Percentiles rank a stretch among this genome's conserved stretches.
phyloP scores from a whole-genome alignment of 1,139 yeast genomes.

The Hyphopichia buzzinii region DNA sequence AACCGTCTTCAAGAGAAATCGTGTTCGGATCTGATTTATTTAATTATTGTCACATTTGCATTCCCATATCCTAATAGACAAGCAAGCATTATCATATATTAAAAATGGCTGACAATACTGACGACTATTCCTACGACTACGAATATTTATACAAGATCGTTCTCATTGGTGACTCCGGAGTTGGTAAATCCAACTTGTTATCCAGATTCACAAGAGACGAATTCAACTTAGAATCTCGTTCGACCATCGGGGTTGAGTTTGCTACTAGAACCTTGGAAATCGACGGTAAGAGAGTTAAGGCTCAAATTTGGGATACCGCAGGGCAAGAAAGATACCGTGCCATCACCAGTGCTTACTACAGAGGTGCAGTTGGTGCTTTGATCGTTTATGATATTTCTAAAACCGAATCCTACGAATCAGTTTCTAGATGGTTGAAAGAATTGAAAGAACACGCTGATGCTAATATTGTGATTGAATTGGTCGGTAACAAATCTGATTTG shows the following conservation, averaged over 20 bases:
- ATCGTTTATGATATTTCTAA: conserved; percentile 94
- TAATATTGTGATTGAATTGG: conserved; percentile 92
- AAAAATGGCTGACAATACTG: conserved; percentile 48
- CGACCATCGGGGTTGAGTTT: conserved; percentile 97
- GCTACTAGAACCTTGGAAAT: conserved; percentile 95
- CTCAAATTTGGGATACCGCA: conserved; percentile 99
- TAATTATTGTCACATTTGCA: background rate
- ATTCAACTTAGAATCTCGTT: conserved; percentile 89
- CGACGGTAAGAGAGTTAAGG: conserved; percentile 93
- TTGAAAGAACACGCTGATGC: conserved; percentile 96
- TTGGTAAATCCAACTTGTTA: conserved; percentile 91
- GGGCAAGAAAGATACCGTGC: conserved; percentile 99
- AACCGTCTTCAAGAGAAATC: no score
- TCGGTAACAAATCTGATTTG: conserved; percentile 84
- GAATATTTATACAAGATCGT: conserved; percentile 95
- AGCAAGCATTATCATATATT: background rate
- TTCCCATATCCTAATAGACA: background rate
- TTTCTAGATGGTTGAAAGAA: conserved; percentile 93
- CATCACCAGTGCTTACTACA: conserved; percentile 92
- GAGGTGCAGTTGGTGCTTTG: conserved; percentile 98
- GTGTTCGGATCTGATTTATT: no score
- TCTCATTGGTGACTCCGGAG: conserved; percentile 96
- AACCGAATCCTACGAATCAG: conserved; percentile 89
- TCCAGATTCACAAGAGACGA: conserved; percentile 95
- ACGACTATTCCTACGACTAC: conserved; percentile 87